Evolutionary conservation across 805 yeast species (phyloP), one percentile per base, ranked within the genome.

Genomic region (Phaffomyces thermotolerans): DNA sequence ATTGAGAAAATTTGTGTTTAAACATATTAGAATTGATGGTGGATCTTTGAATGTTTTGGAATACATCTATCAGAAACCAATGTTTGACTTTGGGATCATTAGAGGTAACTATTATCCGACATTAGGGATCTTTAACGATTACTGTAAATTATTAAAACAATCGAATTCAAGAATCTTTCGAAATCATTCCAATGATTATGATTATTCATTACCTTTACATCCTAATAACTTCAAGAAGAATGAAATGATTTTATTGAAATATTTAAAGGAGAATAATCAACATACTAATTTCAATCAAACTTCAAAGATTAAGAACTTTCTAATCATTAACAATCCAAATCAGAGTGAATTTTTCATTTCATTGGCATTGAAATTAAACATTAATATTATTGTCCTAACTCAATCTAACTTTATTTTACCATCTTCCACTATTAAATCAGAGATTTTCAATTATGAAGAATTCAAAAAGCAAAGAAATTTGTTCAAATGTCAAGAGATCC

Each of bases 291-390:
- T 27, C 14, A 38, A 20, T 20, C 42, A 45, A 13, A 32, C 40
- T 13, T 14, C 43, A 6, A 42, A 35, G 9, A n/a, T 45, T 10
- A 52, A 44, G 41, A 50, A 54, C 36, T 54, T 51, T 29, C 13
- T 56, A 4, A 49, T 56, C 18, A 47, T 54, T n/a, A 46, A 54
- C 18, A 47, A 52, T 4, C 58, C 58, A 4, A 18, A 39, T 7
- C 48, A 43, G 24, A 51, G 54, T 14, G 58, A 56, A 31, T 47
- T 52, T 32, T 54, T 45, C 47, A 45, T 50, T 12, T 46, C 48
- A 3, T 17, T 56, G 40, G 51, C 53, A 1, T 43, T 48, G 5
- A 49, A 42, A 25, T 30, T 52, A 13, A 56, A 52, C 4, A 33
- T 50, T 8, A 43, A 50, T 2, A 37, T 53, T 14, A 52, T 56